Evolutionary conservation across 2,329 filamentous ascomycete species (phyloP).

Genomic region (Cryphonectria naterciae): DNA sequence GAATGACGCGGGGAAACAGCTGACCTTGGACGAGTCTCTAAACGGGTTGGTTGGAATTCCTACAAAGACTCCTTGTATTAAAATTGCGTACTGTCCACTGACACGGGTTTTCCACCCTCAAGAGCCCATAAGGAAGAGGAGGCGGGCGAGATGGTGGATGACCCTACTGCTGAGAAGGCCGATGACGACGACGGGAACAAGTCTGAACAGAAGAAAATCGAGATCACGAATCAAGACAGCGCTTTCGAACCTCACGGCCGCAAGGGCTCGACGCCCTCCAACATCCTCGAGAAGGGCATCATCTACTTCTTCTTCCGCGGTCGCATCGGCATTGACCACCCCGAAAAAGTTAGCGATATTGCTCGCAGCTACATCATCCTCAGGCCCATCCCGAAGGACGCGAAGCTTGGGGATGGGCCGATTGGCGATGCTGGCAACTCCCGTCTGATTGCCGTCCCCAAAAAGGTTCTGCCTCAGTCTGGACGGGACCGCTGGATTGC

Average conservation of each 20-base stretch:
- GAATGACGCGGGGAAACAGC: conserved; percentile 13
- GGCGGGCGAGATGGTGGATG: conserved; percentile 33
- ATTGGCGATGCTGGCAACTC: conserved; percentile 61
- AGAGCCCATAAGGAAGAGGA: conserved; percentile 29
- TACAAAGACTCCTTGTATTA: not conserved
- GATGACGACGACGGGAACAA: conserved; percentile 31
- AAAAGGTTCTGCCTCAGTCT: conserved; percentile 77
- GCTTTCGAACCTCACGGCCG: conserved; percentile 40
- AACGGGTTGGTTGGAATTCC: conserved; percentile 3
- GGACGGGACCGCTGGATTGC: conserved; percentile 74
- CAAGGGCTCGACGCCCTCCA: conserved; percentile 45
- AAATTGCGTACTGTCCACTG: not conserved
- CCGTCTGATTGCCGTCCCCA: conserved; percentile 77
- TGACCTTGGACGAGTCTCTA: conserved; percentile 23
- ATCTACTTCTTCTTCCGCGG: conserved; percentile 90
- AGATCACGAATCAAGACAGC: conserved; percentile 24
- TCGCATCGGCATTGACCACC: conserved; percentile 73
- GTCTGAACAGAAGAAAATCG: conserved; percentile 18
- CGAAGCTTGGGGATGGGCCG: conserved; percentile 61
- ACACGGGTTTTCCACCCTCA: not conserved
- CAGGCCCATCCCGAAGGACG: conserved; percentile 70
- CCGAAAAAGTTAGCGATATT: conserved; percentile 71
- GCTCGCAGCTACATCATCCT: conserved; percentile 80
- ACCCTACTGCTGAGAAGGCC: conserved; percentile 3
- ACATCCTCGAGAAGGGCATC: conserved; percentile 81